Evolutionary conservation across 2,329 filamentous ascomycete species (phyloP).

Genomic region (Colletotrichum melonis): DNA sequence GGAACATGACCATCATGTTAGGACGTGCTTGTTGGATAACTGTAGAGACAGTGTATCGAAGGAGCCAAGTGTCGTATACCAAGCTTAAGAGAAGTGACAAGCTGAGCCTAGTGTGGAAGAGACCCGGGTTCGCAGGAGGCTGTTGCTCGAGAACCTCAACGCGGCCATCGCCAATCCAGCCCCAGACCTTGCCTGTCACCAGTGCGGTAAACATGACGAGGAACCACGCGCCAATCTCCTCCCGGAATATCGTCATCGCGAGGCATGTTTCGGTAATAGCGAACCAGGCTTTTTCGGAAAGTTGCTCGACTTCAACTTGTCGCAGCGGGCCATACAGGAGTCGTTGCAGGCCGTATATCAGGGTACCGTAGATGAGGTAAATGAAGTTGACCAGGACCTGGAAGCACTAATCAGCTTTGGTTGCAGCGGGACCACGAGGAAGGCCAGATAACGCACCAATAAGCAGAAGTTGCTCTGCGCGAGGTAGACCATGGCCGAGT

Average conservation of each 20-base stretch:
- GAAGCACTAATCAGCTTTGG: slow-evolving; percentile 4
- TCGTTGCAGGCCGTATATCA: slow-evolving; percentile 89
- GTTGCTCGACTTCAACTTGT: slow-evolving; percentile 93
- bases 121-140: slow-evolving; percentile 85
- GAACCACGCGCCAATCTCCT: slow-evolving; percentile 94
- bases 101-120: slow-evolving; percentile 88
- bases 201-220: slow-evolving; percentile 95
- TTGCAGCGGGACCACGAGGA: background rate
- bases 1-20: slow-evolving; percentile 99
- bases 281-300: slow-evolving; percentile 98
- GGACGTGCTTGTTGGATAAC: slow-evolving; percentile 90
- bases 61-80: slow-evolving; percentile 81
- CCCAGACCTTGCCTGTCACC: slow-evolving; percentile 96
- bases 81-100: slow-evolving; percentile 84
- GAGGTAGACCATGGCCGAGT: slow-evolving; percentile 96
- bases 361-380: slow-evolving; percentile 81
- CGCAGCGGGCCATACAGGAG: slow-evolving; percentile 91
- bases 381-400: slow-evolving; percentile 93
- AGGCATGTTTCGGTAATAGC: slow-evolving; percentile 96
- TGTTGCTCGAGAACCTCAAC: slow-evolving; percentile 97
- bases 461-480: slow-evolving; percentile 96
- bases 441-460: slow-evolving; percentile 69
- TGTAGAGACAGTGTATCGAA: slow-evolving; percentile 83
- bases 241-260: slow-evolving; percentile 98
- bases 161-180: slow-evolving; percentile 95